These are phyloP conservation scores for Aspergillus ellipticus DNA, from an alignment of 495 filamentous ascomycete species.

Conservation along the genomic window DNA sequence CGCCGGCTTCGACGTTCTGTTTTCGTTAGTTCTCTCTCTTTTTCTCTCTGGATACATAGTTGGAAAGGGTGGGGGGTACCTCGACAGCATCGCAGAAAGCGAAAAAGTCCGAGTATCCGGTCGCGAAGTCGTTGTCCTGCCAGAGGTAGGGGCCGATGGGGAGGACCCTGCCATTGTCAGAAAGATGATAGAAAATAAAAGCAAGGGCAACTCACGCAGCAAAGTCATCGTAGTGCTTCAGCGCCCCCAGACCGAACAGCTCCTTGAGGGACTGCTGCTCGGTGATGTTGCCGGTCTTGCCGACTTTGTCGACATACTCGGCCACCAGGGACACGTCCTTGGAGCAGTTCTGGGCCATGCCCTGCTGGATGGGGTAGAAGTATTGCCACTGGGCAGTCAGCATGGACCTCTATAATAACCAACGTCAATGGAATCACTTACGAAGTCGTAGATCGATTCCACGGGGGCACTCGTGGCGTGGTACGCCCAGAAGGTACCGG, in stretches of 20 bases:
- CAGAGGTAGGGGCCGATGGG: slow-evolving; percentile 55
- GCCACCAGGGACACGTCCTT: slow-evolving; percentile 53
- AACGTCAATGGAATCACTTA: too few species aligned
- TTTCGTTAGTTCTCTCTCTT: neutral
- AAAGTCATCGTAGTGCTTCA: slow-evolving; percentile 59
- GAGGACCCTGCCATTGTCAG: slow-evolving; percentile 38
- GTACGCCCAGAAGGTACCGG: slow-evolving; percentile 67
- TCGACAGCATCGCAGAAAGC: slow-evolving; percentile 52
- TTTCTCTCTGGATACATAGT: too few species aligned
- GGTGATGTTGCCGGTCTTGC: slow-evolving; percentile 35
- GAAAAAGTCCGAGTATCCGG: slow-evolving; percentile 50
- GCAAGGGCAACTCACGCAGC: slow-evolving; percentile 39
- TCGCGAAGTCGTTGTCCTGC: slow-evolving; percentile 50
- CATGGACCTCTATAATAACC: too few species aligned
- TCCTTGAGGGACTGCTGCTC: slow-evolving; percentile 52
- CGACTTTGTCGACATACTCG: slow-evolving; percentile 51
- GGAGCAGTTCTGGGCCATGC: slow-evolving; percentile 63
- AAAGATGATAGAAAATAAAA: neutral
- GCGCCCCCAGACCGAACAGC: slow-evolving; percentile 51
- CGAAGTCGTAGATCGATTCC: slow-evolving; percentile 57
- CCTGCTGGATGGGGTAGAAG: slow-evolving; percentile 58
- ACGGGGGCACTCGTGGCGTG: slow-evolving; percentile 61
- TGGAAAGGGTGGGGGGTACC: slow-evolving; percentile 17
- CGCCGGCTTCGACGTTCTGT: slow-evolving; percentile 29
- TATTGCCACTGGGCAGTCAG: slow-evolving; percentile 53